phyloP scores from a whole-genome alignment of 1,284 basidiomycete species.

The Coriolopsis trogii region DNA sequence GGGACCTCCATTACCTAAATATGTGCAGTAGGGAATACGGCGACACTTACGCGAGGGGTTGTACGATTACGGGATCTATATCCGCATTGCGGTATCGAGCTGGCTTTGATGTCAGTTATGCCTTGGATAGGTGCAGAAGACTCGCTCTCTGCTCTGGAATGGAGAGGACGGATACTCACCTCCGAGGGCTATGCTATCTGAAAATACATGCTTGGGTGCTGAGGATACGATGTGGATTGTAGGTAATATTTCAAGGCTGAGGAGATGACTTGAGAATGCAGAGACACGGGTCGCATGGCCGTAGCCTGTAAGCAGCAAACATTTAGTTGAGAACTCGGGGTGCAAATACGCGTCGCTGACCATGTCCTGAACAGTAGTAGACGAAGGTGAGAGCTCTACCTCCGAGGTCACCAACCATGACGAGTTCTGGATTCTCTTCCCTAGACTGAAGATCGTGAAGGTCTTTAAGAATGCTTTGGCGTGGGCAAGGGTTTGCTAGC shows the following conservation, averaged over 20 bases:
- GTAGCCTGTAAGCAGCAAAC: slow-evolving; percentile 48
- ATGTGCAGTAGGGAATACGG: not conserved
- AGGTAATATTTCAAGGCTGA: slow-evolving; percentile 45
- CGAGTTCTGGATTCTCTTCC: not conserved
- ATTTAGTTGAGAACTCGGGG: not conserved
- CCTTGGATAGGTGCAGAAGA: too few relatives aligned
- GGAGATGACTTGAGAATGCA: slow-evolving; percentile 61
- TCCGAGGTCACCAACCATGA: not conserved
- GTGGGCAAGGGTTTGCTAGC: slow-evolving; percentile 8
- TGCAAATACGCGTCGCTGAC: slow-evolving; percentile 36
- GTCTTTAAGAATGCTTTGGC: not conserved
- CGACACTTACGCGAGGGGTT: slow-evolving; percentile 65
- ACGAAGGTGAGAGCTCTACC: slow-evolving; percentile 41
- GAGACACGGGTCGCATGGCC: slow-evolving; percentile 77
- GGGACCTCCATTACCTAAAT: not conserved
- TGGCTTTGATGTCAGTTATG: slow-evolving; percentile 1
- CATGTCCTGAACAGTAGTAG: slow-evolving; percentile 77
- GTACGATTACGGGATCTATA: slow-evolving; percentile 74
- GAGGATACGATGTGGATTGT: slow-evolving; percentile 66
- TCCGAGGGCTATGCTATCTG: slow-evolving; percentile 59
- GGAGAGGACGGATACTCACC: slow-evolving; percentile 20
- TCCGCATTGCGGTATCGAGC: slow-evolving; percentile 66
- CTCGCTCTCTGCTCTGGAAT: too few relatives aligned
- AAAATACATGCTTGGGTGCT: slow-evolving; percentile 67
- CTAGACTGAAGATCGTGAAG: not conserved